Conservation (phyloP, 2,329 filamentous ascomycete species). For the Penicillium decumbens region DNA sequence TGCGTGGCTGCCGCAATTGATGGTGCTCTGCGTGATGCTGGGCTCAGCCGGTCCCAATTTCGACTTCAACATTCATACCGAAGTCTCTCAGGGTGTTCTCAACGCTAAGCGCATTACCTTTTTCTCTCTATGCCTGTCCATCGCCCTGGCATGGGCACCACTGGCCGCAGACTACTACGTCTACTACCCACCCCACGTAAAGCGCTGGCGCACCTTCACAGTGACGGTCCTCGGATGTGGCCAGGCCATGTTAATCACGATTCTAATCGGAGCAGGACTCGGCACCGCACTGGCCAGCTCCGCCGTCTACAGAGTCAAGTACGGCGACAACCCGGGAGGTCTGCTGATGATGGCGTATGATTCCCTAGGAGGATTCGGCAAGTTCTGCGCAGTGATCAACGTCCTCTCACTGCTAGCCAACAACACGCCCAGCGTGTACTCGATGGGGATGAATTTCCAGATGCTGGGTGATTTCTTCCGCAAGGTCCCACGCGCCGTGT, state of each 20-base stretch:
- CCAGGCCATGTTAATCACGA: conserved; percentile 32
- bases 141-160: conserved; percentile 34
- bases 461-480: conserved; percentile 38
- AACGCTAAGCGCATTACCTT: conserved; percentile 38
- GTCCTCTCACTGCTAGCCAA: conserved; percentile 43
- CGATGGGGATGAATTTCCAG: conserved; percentile 44
- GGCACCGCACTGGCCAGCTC: conserved; percentile 38
- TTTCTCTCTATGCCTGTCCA: conserved; percentile 36
- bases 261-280: conserved; percentile 42
- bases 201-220: conserved; percentile 35
- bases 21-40: conserved; percentile 39
- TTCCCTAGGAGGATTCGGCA: conserved; percentile 40
- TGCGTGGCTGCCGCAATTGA: conserved; percentile 41
- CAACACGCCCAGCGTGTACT: conserved; percentile 45
- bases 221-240: conserved; percentile 38
- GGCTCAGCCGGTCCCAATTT: conserved; percentile 40
- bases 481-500: conserved; percentile 42
- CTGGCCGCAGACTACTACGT: conserved; percentile 43
- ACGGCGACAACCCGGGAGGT: conserved; percentile 31
- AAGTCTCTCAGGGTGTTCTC: conserved; percentile 24
- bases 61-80: conserved; percentile 31
- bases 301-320: conserved; percentile 15
- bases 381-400: conserved; percentile 43
- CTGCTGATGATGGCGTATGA: conserved; percentile 39
- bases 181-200: conserved; percentile 40